Evolutionary conservation across 2,329 filamentous ascomycete genomes (phyloP).

Genomic region (Chalaropsis ovoidea): DNA sequence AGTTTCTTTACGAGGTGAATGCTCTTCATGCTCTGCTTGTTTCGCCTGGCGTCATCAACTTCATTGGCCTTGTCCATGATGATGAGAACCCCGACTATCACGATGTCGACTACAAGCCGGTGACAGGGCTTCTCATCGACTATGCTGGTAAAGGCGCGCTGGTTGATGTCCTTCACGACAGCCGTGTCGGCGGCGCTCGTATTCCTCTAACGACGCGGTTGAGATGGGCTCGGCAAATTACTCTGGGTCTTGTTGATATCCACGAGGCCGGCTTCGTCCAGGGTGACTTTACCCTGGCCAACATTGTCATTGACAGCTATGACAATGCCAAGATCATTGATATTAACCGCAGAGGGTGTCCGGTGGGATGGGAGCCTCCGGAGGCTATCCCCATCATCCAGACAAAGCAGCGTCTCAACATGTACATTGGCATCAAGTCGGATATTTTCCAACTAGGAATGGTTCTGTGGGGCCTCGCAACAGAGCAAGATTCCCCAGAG

Average conservation of each 20-base stretch:
- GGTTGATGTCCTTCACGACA: conserved; percentile 83
- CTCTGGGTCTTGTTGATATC: conserved; percentile 79
- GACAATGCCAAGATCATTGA: conserved; percentile 94
- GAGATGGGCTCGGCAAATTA: conserved; percentile 84
- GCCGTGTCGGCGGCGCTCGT: conserved; percentile 28
- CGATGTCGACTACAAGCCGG: conserved; percentile 43
- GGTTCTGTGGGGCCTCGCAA: conserved; percentile 88
- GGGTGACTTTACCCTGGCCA: conserved; percentile 92
- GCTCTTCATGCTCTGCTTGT: conserved; percentile 69
- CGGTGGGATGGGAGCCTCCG: conserved; percentile 93
- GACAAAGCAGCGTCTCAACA: conserved; percentile 79
- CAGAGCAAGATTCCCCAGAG: conserved; percentile 83
- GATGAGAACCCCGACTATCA: conserved; percentile 52
- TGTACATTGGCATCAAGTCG: conserved; percentile 97
- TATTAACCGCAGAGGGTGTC: conserved; percentile 94
- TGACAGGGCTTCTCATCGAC: conserved; percentile 83
- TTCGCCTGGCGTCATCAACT: conserved; percentile 68
- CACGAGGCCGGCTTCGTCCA: conserved; percentile 96
- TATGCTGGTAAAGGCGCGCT: conserved; percentile 80
- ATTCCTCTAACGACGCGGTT: conserved; percentile 63
- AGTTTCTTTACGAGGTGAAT: conserved; percentile 96
- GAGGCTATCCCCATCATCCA: conserved; percentile 79
- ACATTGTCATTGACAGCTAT: conserved; percentile 80
- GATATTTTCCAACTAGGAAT: conserved; percentile 94
- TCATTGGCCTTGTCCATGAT: conserved; percentile 81